Percentiles rank a stretch among this genome's conserved stretches.
Conservation (phyloP, 179 eudicot species). For the Beta macrorhiza region DNA sequence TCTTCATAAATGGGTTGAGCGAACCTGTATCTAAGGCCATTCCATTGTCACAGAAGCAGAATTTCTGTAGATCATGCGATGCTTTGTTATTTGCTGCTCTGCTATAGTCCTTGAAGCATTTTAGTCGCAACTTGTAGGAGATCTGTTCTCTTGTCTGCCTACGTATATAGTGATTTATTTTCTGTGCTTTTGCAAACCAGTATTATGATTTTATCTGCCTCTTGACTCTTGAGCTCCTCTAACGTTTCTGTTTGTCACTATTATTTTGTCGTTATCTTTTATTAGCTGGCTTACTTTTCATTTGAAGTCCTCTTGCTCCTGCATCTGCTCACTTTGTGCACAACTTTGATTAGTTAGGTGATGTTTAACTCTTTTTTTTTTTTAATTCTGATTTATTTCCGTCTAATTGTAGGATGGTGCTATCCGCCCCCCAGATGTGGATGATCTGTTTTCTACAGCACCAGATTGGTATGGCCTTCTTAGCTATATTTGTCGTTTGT, state of each 20-base stretch:
- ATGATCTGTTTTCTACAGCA: slow-evolving; percentile 90
- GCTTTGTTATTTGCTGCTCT: neutral
- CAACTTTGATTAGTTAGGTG: neutral
- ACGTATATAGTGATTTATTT: neutral
- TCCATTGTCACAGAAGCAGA: neutral
- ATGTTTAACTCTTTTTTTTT: neutral
- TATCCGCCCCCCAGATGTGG: slow-evolving; percentile 60
- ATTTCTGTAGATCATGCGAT: neutral
- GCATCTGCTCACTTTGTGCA: neutral
- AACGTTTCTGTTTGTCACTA: neutral
- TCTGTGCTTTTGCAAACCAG: neutral
- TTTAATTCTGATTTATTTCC: neutral
- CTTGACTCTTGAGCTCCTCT: neutral
- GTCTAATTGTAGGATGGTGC: slow-evolving; percentile 60
- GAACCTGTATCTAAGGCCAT: neutral
- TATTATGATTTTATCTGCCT: neutral
- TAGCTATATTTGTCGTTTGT: neutral
- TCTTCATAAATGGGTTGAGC: neutral
- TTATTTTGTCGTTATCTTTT: neutral
- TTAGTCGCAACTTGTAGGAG: neutral
- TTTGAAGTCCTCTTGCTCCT: neutral
- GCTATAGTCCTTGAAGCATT: neutral
- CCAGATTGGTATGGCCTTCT: slow-evolving; percentile 65
- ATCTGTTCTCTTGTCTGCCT: neutral
- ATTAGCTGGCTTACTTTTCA: neutral